These are phyloP conservation scores for Colletotrichum liaoningense DNA, from an alignment of 2,329 filamentous ascomycete genomes.

Conservation along the genomic window DNA sequence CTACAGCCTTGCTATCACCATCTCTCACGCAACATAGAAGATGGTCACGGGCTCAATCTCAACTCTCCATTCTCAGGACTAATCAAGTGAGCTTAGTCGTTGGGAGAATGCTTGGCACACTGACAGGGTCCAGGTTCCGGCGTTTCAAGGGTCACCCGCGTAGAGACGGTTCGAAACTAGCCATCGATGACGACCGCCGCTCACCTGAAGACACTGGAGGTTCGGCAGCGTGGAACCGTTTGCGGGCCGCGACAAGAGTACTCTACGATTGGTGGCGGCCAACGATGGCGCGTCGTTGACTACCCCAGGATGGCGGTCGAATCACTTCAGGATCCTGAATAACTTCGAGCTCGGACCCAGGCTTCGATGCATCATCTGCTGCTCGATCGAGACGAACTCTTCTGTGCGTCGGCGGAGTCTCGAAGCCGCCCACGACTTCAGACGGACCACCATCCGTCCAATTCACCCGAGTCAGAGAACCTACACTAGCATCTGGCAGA, in stretches of 20 bases:
- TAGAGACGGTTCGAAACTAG: neutral
- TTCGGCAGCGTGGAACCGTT: conserved; percentile 18
- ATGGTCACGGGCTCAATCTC: neutral
- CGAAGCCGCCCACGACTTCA: neutral
- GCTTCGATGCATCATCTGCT: neutral
- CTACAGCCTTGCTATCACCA: neutral
- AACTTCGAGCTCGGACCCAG: neutral
- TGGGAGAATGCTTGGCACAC: neutral
- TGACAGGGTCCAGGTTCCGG: neutral
- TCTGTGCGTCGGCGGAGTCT: conserved; percentile 1
- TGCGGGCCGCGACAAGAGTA: conserved; percentile 18
- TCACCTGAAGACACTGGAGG: neutral
- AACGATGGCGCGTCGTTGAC: neutral
- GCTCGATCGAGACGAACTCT: conserved; percentile 24
- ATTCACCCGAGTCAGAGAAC: no score
- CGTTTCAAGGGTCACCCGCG: neutral
- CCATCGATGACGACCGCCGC: conserved; percentile 28
- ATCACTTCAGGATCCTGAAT: neutral
- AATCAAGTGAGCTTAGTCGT: neutral
- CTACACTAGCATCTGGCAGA: neutral
- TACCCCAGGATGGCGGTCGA: neutral
- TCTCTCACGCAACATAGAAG: neutral
- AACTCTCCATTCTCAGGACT: neutral
- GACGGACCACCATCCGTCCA: neutral
- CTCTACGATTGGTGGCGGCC: neutral